phyloP scores from a whole-genome alignment of 75 land plant species.

The Pinus albicaulis region DNA sequence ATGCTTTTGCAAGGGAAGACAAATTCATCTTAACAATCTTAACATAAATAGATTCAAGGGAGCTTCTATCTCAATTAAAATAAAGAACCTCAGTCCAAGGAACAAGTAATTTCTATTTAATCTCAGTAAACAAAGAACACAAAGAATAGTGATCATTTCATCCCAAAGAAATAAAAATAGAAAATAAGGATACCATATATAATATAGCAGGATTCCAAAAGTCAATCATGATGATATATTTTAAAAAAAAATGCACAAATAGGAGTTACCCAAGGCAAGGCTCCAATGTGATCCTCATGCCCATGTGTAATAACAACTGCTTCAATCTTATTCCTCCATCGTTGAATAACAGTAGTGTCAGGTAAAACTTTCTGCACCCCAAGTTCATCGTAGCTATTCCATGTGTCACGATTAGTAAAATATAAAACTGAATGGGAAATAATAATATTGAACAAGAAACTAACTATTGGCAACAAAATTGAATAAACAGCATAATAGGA shows the following conservation, averaged over 20 bases:
- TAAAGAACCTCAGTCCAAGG: too few species aligned
- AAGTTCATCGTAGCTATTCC: conserved; percentile 45
- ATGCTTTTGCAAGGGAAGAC: too few species aligned
- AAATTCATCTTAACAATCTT: too few species aligned
- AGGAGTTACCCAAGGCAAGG: conserved; percentile 45
- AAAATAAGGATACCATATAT: too few species aligned
- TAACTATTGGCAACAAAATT: background rate
- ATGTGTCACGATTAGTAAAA: background rate
- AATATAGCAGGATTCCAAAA: too few species aligned
- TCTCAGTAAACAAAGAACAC: too few species aligned
- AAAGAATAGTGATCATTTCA: too few species aligned
- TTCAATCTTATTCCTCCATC: conserved; percentile 54
- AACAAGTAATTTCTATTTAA: too few species aligned
- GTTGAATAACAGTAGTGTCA: conserved; percentile 43
- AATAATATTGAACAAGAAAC: background rate
- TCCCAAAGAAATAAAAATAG: too few species aligned
- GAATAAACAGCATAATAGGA: background rate
- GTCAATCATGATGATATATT: background rate
- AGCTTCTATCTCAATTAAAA: too few species aligned
- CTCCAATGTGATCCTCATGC: conserved; percentile 60
- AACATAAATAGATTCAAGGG: too few species aligned
- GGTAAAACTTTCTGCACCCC: conserved; percentile 44
- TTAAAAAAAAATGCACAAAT: background rate
- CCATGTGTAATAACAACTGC: conserved; percentile 59
- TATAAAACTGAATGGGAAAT: background rate